Base-by-base conservation (phyloP, 2,329 filamentous ascomycete species). In the Aspergillus felis region DNA sequence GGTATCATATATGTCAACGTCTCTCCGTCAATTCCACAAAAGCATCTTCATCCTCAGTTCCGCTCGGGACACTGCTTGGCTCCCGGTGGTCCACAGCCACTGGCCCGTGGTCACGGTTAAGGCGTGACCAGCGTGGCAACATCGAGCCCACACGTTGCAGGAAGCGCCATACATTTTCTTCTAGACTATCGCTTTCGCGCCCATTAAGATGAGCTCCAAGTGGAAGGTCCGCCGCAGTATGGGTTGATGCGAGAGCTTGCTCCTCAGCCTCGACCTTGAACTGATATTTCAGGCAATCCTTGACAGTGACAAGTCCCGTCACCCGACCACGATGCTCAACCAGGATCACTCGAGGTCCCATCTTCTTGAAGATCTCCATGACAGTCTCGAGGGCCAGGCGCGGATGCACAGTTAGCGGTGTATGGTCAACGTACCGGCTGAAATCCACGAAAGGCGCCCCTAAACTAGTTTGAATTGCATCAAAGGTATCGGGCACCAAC, bases 281-380 rank as follows among this genome's bases (percentile, higher is more conserved):
- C 74, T 99, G 93, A 69, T 96, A 97, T 72, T 94, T 96, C 56
- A 99, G 79, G 65, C 94, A 97, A 72, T 99, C 94, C 74, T 99
- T 99, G 61, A 97, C 90, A 0, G 94, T 99, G 0, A 99, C 90
- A 0, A 99, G 81, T 0, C 94, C 94, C 0, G 84, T 85, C 1
- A 99, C 82, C 51, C 85, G 85, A 14, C 94, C 94, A 57, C 90
- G 89, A 70, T 96, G 89, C 73, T 99, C 94, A 42, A 97, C 88
- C 3, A 99, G 82, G 51, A 99, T 93, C 5, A 97, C 92, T 1
- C 94, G 85, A 0, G 93, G 94, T 0, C 94, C 94, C 72, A 99
- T 95, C 78, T 97, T 99, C 73, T 93, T 93, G 80, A 99, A 99
- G 10, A 99, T 82, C 70, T 99, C 94, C 92, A 99, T 97, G 32